Conservation (phyloP, 345 rosid species). For the Limnanthes douglasii region DNA sequence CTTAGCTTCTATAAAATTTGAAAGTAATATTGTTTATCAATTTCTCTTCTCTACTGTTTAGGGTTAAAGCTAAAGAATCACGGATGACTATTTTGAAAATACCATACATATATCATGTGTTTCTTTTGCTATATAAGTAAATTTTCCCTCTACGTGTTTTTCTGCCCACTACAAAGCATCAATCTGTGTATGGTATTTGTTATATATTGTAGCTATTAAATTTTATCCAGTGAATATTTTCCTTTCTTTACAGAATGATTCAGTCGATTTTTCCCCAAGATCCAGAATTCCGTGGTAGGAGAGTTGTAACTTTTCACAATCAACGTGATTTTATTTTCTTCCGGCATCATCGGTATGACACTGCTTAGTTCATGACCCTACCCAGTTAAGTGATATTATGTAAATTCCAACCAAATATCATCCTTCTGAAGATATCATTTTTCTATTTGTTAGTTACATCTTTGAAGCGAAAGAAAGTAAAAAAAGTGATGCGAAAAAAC, state of each 20-base stretch:
- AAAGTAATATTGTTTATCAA: background rate
- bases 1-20: background rate
- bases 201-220: too few species aligned
- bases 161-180: too few species aligned
- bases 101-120: too few species aligned
- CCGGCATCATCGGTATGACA: slow-evolving; percentile 75
- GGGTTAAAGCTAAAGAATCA: too few species aligned
- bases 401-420: background rate
- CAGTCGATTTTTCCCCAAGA: slow-evolving; percentile 82
- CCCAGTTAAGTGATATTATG: background rate
- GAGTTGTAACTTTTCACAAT: slow-evolving; percentile 93
- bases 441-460: slow-evolving; percentile 44
- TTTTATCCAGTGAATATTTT: too few species aligned
- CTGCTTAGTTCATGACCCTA: background rate
- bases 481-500: slow-evolving; percentile 24
- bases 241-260: slow-evolving; percentile 30
- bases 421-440: background rate
- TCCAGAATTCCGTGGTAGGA: slow-evolving; percentile 71
- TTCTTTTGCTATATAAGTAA: too few species aligned
- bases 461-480: slow-evolving; percentile 65
- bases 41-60: too few species aligned
- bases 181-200: too few species aligned
- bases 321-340: slow-evolving; percentile 92
- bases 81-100: too few species aligned
- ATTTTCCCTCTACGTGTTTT: too few species aligned